phyloP scores from a whole-genome alignment of 345 rosid species.

The Excoecaria agallocha region DNA sequence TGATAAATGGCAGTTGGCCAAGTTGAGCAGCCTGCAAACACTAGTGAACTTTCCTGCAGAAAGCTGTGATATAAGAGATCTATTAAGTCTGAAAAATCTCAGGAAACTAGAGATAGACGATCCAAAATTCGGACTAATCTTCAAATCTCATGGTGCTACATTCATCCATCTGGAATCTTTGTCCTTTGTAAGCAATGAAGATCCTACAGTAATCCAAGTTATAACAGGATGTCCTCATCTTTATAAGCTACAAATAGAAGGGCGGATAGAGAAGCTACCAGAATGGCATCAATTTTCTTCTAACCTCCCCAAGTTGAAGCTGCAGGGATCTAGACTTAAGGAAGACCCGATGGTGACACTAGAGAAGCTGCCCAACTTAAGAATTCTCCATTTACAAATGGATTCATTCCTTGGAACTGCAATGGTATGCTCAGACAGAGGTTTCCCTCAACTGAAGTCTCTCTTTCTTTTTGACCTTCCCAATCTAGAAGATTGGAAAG shows the following conservation, averaged over 20 bases:
- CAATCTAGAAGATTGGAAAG: slow-evolving; percentile 31
- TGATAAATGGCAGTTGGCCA: slow-evolving; percentile 20
- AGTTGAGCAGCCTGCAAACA: slow-evolving; percentile 14
- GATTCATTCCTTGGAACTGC: no score
- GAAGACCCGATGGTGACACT: no score
- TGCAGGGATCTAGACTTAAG: no score
- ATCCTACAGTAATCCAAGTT: slow-evolving; percentile 14
- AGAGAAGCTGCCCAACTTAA: no score
- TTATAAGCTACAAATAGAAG: not conserved
- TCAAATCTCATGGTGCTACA: slow-evolving; percentile 12
- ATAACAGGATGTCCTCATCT: slow-evolving; percentile 16
- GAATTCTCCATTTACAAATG: no score
- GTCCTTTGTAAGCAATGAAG: slow-evolving; percentile 25
- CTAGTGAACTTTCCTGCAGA: slow-evolving; percentile 22
- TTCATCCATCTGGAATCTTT: slow-evolving; percentile 16
- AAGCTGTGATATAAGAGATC: slow-evolving; percentile 9
- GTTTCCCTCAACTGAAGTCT: slow-evolving; percentile 32
- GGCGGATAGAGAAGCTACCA: slow-evolving; percentile 29
- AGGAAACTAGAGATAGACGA: slow-evolving; percentile 9
- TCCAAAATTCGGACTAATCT: not conserved
- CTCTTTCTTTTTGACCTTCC: slow-evolving; percentile 14
- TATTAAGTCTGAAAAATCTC: slow-evolving; percentile 14
- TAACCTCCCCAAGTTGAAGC: slow-evolving; percentile 13
- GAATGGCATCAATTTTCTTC: slow-evolving; percentile 28
- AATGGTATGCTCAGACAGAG: not conserved